A percentile compares a stretch with the other conserved stretches of the same genome.
Conservation (phyloP, 192 early-diverging fungal species). For the Mortierella claussenii region DNA sequence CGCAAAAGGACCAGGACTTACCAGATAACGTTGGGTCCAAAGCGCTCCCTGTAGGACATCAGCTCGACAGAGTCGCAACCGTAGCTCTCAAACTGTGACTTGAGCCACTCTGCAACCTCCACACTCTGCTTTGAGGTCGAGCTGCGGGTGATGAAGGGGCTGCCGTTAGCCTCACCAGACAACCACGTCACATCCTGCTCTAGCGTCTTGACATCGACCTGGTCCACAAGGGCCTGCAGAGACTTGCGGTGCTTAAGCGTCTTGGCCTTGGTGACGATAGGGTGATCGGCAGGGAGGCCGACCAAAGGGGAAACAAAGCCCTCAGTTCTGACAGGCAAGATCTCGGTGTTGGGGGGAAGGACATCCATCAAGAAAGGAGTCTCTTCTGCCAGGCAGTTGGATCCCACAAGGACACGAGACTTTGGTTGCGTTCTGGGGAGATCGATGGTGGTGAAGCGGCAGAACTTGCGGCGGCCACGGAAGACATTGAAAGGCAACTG, state of each 20-base stretch:
- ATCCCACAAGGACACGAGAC: constrained; percentile 33
- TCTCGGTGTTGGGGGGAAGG: constrained; percentile 47
- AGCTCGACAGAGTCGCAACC: constrained; percentile 54
- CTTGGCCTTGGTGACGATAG: constrained; percentile 36
- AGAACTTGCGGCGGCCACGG: constrained; percentile 36
- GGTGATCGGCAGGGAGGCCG: constrained; percentile 36
- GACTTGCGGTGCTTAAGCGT: constrained; percentile 34
- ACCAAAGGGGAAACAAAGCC: constrained; percentile 33
- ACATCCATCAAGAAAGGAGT: constrained; percentile 26
- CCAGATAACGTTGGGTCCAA: constrained; percentile 60
- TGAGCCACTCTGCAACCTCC: constrained; percentile 52
- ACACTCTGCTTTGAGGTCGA: constrained; percentile 44
- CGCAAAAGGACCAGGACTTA: constrained; percentile 9
- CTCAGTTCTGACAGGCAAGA: constrained; percentile 40
- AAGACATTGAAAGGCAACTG: constrained; percentile 14
- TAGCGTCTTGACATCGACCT: constrained; percentile 41
- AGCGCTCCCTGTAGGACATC: constrained; percentile 39
- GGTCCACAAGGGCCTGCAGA: constrained; percentile 40
- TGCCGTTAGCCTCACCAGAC: constrained; percentile 49
- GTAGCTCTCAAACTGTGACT: constrained; percentile 50
- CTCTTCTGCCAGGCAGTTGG: constrained; percentile 35
- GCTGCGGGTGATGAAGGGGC: constrained; percentile 47
- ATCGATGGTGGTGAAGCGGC: constrained; percentile 33
- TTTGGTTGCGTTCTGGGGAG: constrained; percentile 23
- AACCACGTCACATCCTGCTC: constrained; percentile 58